Base-by-base conservation (phyloP, 2,329 filamentous ascomycete genomes). In the Onygenales sp. region DNA sequence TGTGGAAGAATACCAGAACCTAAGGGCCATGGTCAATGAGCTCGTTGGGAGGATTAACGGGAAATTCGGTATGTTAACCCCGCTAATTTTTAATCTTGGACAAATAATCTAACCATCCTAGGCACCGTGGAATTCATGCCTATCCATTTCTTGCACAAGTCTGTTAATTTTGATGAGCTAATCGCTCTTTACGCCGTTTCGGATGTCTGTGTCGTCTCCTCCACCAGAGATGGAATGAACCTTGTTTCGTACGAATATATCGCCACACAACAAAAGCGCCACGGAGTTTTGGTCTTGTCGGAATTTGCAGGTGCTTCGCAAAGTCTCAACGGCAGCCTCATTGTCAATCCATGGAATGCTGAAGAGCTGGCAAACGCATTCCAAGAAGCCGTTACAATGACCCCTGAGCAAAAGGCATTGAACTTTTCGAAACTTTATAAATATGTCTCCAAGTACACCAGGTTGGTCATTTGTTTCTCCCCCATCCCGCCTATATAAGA, bases 151-250 rank as follows among this genome's bases (percentile, higher is more conserved):
- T 84, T 97, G 64, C 93, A 97, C 75, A 94, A 96, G 74, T 95
- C 88, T 4, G 90, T 97, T 65, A 84, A 84, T 48, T 96, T 97
- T 62, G 90, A 96, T 61, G 93, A 97, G 73, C 82, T 98, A 37
- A 91, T 94, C 49, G 91, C 91, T 0, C 80, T 97, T 7, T 97
- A 97, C 67, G 88, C 89, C 13, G 86, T 94, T 21, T 93, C 89
- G 3, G 93, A 96, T 66, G 88, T 89, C 44, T 95, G 91, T 67
- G 81, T 97, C 11, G 92, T 95, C 39, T 94, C 87, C 7, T 96
- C 88, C 2, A 97, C 88, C n/a, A 86, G 93, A 49, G 93, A 98
- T 67, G 93, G 93, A 65, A 98, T 98, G 93, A 98, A 98, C 70
- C 79, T 98, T 33, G 93, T 97, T 34, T 94, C 90, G 0, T 97